Base-by-base conservation (phyloP, 805 yeast genomes). In the Yamadazyma ubonensis region DNA sequence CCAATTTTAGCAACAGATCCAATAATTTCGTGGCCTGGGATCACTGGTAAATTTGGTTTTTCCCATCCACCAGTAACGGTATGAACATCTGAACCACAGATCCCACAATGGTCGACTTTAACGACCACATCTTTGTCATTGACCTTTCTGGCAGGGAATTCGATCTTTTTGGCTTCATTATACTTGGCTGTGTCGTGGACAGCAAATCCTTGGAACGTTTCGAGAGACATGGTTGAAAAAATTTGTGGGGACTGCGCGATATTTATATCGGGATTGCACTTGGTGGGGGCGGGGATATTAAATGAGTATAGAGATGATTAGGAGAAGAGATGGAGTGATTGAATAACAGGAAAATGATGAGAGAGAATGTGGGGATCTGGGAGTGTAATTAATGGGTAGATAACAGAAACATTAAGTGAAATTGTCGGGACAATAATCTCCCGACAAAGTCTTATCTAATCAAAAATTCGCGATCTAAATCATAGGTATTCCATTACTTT, bases 11-110 rank as follows among this genome's bases (percentile, higher is more conserved):
- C 68, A 23, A 81, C 83, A 28, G 60, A 65, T 29, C 87, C 87
- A 35, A 82, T 65, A 50, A 82, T 73, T 57, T 82, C 87, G 58
- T 82, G 87, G 17, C 88, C 88, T 11, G 65, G 69, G 35, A 73
- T 69, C 5, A 44, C 45, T 21, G 51, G 51, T 26, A 44, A 38
- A 8, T 26, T 33, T 20, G 47, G 35, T 21, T 31, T 50, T 36
- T 63, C 71, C 86, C 86, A 80, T 29, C 74, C 75, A 18, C 76
- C 80, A 46, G 65, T 63, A 31, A 69, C 67, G 18, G 79, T 67
- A 54, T 79, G 86, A 38, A 75, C 63, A 50, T 81, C 86, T 14
- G 79, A 68, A 21, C 81, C 83, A 58, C 86, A 81, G 27, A 81
- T 63, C 51, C 86, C 86, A 61, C 85, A 79, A 46, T 76, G 73